Conservation (phyloP, 495 filamentous ascomycete species). For the Xylaria castorea region DNA sequence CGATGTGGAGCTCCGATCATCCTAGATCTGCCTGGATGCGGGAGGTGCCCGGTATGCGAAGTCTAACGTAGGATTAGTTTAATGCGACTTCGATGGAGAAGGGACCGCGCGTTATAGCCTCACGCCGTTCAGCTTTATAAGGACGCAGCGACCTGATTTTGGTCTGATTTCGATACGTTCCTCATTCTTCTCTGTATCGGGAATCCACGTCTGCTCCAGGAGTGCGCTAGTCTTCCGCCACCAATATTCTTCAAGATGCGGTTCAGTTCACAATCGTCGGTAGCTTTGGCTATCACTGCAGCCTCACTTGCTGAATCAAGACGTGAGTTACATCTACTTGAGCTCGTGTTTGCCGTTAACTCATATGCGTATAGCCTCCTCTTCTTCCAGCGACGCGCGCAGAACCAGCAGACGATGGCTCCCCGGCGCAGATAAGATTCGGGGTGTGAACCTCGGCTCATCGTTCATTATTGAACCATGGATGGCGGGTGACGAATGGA, state of each 20-base stretch:
- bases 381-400: background rate
- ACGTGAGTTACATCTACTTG: background rate
- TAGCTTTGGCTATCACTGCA: constrained; percentile 10
- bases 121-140: background rate
- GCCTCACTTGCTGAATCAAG: constrained; percentile 21
- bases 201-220: background rate
- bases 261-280: constrained; percentile 9
- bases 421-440: constrained; percentile 55
- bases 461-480: constrained; percentile 67
- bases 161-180: background rate
- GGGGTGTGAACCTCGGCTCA: constrained; percentile 67
- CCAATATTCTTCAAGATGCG: constrained; percentile 13
- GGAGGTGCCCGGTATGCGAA: constrained; percentile 5
- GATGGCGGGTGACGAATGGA: constrained; percentile 60
- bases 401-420: constrained; percentile 40
- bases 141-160: background rate
- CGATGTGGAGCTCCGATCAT: background rate
- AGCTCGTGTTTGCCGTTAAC: background rate
- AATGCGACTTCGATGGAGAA: background rate
- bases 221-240: background rate
- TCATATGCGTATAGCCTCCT: constrained; percentile 1
- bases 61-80: background rate
- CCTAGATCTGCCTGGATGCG: constrained; percentile 1
- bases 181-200: background rate
- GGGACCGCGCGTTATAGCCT: background rate